These are phyloP conservation scores for Triangularia setosa DNA, from an alignment of 2,329 filamentous ascomycete genomes.

Conservation along the genomic window DNA sequence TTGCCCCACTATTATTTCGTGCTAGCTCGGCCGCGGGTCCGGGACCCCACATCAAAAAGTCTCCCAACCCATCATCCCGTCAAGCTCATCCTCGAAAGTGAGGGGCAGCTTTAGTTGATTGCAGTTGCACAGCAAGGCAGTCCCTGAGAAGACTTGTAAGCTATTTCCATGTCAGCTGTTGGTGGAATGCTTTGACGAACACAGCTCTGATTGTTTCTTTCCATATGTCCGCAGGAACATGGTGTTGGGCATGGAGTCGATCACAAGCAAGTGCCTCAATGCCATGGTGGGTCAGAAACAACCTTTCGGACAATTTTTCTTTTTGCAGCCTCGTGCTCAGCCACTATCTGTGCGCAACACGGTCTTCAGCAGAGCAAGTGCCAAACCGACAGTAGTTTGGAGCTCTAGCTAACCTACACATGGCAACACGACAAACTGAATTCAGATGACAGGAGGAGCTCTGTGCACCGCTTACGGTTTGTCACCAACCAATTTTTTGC, in stretches of 20 bases:
- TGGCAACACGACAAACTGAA: background rate
- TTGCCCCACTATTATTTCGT: constrained; percentile 3
- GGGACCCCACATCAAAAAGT: constrained; percentile 1
- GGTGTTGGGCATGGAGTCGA: background rate
- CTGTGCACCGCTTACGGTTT: background rate
- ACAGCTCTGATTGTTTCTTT: background rate
- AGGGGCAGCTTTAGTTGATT: background rate
- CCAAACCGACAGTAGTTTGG: background rate
- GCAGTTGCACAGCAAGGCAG: background rate
- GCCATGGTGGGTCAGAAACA: background rate
- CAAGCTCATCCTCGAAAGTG: background rate
- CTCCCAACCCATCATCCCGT: background rate
- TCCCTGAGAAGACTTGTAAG: background rate
- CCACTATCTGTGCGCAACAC: constrained; percentile 3
- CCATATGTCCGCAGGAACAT: background rate
- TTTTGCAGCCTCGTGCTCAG: background rate
- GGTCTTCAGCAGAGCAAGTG: background rate
- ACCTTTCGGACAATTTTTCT: background rate
- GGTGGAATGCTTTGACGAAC: background rate
- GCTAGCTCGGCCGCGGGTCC: background rate
- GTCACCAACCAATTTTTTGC: background rate
- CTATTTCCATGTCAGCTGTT: background rate
- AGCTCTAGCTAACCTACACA: background rate
- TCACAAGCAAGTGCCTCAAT: background rate
- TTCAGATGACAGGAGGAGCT: background rate